Evolutionary conservation across 371 early-diverging fungal genomes (phyloP).

Genomic region (Mucor indicus): DNA sequence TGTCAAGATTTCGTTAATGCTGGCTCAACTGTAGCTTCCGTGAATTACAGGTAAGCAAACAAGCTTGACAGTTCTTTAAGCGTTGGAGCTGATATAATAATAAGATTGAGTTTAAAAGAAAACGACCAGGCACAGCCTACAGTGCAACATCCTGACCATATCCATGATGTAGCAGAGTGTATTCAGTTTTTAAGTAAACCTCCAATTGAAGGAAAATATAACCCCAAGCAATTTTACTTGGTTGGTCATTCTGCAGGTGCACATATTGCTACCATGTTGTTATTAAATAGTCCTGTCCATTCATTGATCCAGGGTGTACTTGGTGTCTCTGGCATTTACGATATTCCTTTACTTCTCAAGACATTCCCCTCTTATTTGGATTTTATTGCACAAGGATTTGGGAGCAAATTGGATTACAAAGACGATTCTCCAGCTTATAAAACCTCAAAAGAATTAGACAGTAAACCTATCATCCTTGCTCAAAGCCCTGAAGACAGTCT

Average conservation of each 20-base stretch:
- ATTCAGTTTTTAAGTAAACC: constrained; percentile 39
- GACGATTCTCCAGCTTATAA: constrained; percentile 48
- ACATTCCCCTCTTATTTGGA: constrained; percentile 67
- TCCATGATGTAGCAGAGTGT: constrained; percentile 54
- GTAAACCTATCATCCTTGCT: constrained; percentile 54
- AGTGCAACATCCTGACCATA: constrained; percentile 57
- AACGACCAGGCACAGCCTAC: constrained; percentile 9
- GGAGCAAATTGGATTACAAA: constrained; percentile 22
- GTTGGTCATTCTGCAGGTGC: constrained; percentile 87
- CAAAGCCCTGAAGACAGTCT: constrained; percentile 70
- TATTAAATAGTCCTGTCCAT: constrained; percentile 39
- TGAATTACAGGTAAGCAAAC: constrained; percentile 65
- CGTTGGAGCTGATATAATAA: too few relatives aligned
- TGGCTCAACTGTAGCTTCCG: constrained; percentile 58
- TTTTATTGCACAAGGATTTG: constrained; percentile 72
- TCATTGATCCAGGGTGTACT: constrained; percentile 40
- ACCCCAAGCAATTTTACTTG: constrained; percentile 49
- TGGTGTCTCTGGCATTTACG: constrained; percentile 82
- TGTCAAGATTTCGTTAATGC: constrained; percentile 37
- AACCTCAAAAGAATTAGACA: constrained; percentile 1
- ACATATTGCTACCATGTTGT: constrained; percentile 62
- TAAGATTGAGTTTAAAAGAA: constrained; percentile 31
- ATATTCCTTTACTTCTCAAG: constrained; percentile 59
- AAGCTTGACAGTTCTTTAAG: too few relatives aligned
- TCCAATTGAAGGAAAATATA: constrained; percentile 19